Percentiles rank a stretch among this genome's conserved stretches.
These are phyloP conservation scores for Fusarium sp. DNA, from an alignment of 2,329 filamentous ascomycete genomes.

Conservation along the genomic window DNA sequence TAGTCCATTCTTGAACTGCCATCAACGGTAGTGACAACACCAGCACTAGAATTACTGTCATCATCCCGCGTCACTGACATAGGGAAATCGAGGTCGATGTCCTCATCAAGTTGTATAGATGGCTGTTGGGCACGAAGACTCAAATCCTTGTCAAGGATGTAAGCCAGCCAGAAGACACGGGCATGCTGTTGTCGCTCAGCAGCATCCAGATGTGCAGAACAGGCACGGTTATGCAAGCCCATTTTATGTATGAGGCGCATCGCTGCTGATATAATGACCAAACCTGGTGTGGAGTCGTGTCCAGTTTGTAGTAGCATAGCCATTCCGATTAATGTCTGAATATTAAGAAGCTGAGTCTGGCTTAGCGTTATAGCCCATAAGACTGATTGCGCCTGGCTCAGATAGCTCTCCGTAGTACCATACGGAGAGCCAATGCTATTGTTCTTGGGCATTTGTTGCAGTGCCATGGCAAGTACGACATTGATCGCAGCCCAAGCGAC, in stretches of 20 bases:
- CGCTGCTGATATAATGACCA: not conserved
- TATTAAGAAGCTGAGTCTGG: not conserved
- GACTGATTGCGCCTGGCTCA: not conserved
- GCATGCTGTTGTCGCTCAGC: not conserved
- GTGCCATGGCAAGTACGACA: slow-evolving; percentile 7
- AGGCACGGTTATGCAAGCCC: not conserved
- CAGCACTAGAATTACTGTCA: not conserved
- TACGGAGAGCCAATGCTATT: not conserved
- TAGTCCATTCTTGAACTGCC: not conserved
- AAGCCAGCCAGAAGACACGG: slow-evolving; percentile 11
- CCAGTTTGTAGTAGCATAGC: slow-evolving; percentile 5
- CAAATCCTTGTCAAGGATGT: slow-evolving; percentile 7
- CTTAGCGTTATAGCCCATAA: not conserved
- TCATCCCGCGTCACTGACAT: accelerated
- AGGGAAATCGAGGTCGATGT: slow-evolving; percentile 5
- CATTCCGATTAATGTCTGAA: slow-evolving; percentile 17
- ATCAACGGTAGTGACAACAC: not conserved
- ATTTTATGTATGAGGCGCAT: slow-evolving; percentile 11
- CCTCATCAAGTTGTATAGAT: slow-evolving; percentile 5
- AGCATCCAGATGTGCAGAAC: not conserved
- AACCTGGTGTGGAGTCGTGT: not conserved
- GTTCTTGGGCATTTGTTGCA: not conserved
- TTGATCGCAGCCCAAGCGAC: slow-evolving; percentile 10
- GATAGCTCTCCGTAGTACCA: not conserved
- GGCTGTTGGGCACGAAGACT: slow-evolving; percentile 9